Conservation (phyloP, 257 asterid species). For the Henckelia pumila region DNA sequence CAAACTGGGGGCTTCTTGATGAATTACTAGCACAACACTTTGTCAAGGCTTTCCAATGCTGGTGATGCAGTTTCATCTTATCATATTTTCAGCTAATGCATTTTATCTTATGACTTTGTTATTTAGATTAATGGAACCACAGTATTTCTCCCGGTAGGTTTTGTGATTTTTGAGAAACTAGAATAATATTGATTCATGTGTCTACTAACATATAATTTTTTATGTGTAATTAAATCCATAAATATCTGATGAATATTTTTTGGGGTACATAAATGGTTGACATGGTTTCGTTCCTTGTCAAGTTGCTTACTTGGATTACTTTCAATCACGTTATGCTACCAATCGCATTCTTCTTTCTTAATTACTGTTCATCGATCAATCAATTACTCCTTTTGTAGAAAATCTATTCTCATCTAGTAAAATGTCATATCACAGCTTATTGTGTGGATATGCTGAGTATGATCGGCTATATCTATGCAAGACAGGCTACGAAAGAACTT, state of each 20-base stretch:
- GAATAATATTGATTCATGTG: too few relatives aligned
- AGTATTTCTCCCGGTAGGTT: neutral
- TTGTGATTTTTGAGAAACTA: neutral
- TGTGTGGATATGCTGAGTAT: slow-evolving; percentile 98
- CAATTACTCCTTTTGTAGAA: slow-evolving; percentile 11
- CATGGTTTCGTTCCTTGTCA: neutral
- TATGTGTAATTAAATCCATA: too few relatives aligned
- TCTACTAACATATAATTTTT: too few relatives aligned
- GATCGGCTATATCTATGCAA: slow-evolving; percentile 88
- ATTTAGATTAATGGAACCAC: neutral
- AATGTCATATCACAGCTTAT: slow-evolving; percentile 65
- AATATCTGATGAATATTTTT: neutral
- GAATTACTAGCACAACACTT: slow-evolving; percentile 56
- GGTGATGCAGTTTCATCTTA: slow-evolving; percentile 39
- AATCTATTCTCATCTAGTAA: slow-evolving; percentile 27
- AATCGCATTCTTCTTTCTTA: slow-evolving; percentile 17
- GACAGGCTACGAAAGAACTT: slow-evolving; percentile 97
- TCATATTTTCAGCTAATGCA: neutral
- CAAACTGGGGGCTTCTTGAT: slow-evolving; percentile 87
- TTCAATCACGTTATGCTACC: neutral
- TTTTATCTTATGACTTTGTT: slow-evolving; percentile 15
- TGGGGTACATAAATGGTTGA: neutral
- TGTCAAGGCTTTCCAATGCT: slow-evolving; percentile 80
- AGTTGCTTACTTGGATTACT: neutral
- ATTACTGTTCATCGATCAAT: slow-evolving; percentile 15